phyloP scores from a whole-genome alignment of 192 early-diverging fungal genomes.

The Backusella morwellensis region DNA sequence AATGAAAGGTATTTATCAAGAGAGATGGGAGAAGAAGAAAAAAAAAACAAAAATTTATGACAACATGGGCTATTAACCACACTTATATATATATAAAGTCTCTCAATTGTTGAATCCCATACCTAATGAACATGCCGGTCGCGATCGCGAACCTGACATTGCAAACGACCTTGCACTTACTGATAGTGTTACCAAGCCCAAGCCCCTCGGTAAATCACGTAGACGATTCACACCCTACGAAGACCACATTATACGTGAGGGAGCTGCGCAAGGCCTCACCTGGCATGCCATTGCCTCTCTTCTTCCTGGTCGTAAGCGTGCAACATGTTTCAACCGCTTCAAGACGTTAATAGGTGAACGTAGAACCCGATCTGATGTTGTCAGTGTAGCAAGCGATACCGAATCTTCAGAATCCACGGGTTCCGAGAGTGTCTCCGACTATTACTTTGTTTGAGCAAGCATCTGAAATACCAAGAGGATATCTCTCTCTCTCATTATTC shows the following conservation, averaged over 20 bases:
- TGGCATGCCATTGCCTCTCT: conserved; percentile 30
- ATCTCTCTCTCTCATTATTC: too few species aligned
- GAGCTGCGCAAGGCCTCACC: conserved; percentile 27
- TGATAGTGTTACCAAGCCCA: too few species aligned
- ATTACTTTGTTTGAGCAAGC: too few species aligned
- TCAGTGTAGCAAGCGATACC: neutral
- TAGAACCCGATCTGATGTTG: conserved; percentile 17
- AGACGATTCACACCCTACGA: conserved; percentile 29
- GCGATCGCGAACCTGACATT: too few species aligned
- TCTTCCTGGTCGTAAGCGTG: conserved; percentile 31
- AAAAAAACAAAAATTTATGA: neutral
- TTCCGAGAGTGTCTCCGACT: neutral
- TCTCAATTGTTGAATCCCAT: neutral
- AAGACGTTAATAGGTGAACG: conserved; percentile 29
- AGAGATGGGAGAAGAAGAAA: neutral
- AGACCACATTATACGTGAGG: conserved; percentile 30
- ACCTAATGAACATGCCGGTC: too few species aligned
- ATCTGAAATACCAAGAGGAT: too few species aligned
- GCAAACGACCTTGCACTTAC: too few species aligned
- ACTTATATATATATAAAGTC: neutral
- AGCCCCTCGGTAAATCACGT: conserved; percentile 19
- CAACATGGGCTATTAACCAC: too few species aligned
- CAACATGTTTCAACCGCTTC: conserved; percentile 36
- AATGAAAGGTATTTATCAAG: neutral
- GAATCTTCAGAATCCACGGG: neutral